Base-by-base conservation (phyloP, 2,329 filamentous ascomycete genomes). In the Akanthomyces uredinophilus region DNA sequence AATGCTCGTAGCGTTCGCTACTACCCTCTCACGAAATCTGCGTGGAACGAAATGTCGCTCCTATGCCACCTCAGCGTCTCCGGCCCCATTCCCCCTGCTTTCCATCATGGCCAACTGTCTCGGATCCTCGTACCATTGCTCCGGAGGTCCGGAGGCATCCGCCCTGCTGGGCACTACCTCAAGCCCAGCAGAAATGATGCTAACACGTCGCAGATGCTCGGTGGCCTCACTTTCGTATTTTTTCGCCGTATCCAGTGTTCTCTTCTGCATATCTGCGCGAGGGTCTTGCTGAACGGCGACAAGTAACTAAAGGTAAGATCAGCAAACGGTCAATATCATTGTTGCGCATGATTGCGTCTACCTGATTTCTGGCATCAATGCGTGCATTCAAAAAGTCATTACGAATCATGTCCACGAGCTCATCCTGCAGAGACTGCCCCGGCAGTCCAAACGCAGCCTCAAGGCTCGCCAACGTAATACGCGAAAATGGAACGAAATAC, bases 401-500 rank as follows among this genome's bases (percentile, higher is more conserved):
- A 57, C 87, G 81, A 68, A 99, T 97, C 85, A 98, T 90, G 0
- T 75, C 73, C 32, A 89, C 83, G 37, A 98, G 80, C 74, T 99
- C 95, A 27, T 81, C 77, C 46, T 92, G 87, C 52, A 94, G 86
- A 4, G 83, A 81, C 64, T 81, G 77, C 4, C 83, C 83, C 0
- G 84, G 78, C 2, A 81, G 78, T 0, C 86, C 87, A 73, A 99
- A 98, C 2, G 91, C 88, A 41, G 83, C 80, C 10, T 90, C 86
- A 79, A 99, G 85, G 64, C 87, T 92, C 22, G 88, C 83, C 5
- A 98, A 80, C 0, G 90, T 93, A 64, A 97, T 92, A 66, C 88
- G 88, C 47, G 89, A 96, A 74, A 96, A 99, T 0, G 95, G 93
- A 27, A 91, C 83, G 68, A 96, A 89, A 76, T 97, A 98, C 71